A percentile compares a stretch with the other conserved stretches of the same genome.
Evolutionary conservation across 2,329 filamentous ascomycete species (phyloP).

Genomic region (Penicillium sp.): DNA sequence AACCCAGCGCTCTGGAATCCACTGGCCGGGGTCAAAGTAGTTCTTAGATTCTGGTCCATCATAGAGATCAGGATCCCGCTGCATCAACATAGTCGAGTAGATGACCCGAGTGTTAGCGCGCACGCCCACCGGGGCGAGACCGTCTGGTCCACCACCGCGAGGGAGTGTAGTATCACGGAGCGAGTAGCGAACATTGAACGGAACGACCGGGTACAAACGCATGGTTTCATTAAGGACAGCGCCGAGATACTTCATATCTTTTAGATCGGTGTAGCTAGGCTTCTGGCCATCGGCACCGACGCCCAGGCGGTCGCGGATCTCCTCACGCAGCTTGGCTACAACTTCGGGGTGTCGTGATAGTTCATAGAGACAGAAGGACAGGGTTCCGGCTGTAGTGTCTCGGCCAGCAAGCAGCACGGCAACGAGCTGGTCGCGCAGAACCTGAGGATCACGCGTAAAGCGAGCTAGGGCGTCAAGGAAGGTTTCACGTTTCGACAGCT

Average conservation of each 20-base stretch:
- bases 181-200: slow-evolving; percentile 74
- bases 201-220: slow-evolving; percentile 74
- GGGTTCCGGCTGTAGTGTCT: slow-evolving; percentile 80
- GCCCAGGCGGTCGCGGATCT: slow-evolving; percentile 70
- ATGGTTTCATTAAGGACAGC: slow-evolving; percentile 74
- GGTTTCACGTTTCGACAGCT: slow-evolving; percentile 70
- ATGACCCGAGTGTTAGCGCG: slow-evolving; percentile 49
- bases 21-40: slow-evolving; percentile 44
- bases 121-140: slow-evolving; percentile 46
- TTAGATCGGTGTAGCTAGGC: slow-evolving; percentile 73
- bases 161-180: slow-evolving; percentile 74
- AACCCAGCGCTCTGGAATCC: slow-evolving; percentile 53
- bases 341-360: slow-evolving; percentile 68
- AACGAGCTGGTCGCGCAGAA: slow-evolving; percentile 81
- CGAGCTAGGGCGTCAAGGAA: slow-evolving; percentile 82
- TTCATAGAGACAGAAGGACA: slow-evolving; percentile 83
- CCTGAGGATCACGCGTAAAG: slow-evolving; percentile 64
- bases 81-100: slow-evolving; percentile 55
- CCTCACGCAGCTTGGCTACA: slow-evolving; percentile 66
- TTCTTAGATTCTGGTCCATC: slow-evolving; percentile 37
- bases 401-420: slow-evolving; percentile 76
- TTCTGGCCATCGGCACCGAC: slow-evolving; percentile 49
- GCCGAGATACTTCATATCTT: slow-evolving; percentile 79
- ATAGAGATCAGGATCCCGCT: slow-evolving; percentile 52
- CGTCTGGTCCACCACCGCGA: slow-evolving; percentile 56